phyloP scores from a whole-genome alignment of 2,329 filamentous ascomycete species.

The Aureobasidium lini region DNA sequence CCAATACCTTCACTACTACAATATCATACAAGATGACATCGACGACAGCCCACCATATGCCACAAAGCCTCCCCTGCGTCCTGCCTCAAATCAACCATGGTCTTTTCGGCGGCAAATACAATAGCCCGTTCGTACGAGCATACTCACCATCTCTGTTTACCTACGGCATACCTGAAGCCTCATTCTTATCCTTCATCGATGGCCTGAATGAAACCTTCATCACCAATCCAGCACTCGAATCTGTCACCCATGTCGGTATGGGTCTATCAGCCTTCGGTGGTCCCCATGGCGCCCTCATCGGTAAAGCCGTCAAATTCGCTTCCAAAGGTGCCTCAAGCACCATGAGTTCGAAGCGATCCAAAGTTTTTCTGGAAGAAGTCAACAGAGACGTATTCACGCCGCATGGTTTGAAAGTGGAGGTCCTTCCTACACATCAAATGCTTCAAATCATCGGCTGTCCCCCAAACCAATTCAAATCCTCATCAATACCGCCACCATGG shows the following conservation, averaged over 20 bases:
- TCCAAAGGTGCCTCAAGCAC: neutral
- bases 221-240: neutral
- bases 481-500: neutral
- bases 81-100: neutral
- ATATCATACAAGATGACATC: too few species aligned
- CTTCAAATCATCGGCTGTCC: neutral
- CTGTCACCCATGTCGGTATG: neutral
- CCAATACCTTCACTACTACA: too few species aligned
- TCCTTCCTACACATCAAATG: neutral
- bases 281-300: neutral
- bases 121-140: neutral
- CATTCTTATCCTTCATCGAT: neutral
- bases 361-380: neutral
- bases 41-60: too few species aligned
- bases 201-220: neutral
- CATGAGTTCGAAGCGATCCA: neutral
- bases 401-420: neutral
- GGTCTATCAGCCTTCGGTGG: neutral
- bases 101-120: constrained; percentile 1
- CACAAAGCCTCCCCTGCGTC: neutral
- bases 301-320: neutral
- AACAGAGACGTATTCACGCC: neutral
- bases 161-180: neutral
- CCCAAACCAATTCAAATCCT: neutral
- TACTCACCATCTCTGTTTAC: neutral